Conservation (phyloP, 1,284 basidiomycete species). For the Pascua guehoae region DNA sequence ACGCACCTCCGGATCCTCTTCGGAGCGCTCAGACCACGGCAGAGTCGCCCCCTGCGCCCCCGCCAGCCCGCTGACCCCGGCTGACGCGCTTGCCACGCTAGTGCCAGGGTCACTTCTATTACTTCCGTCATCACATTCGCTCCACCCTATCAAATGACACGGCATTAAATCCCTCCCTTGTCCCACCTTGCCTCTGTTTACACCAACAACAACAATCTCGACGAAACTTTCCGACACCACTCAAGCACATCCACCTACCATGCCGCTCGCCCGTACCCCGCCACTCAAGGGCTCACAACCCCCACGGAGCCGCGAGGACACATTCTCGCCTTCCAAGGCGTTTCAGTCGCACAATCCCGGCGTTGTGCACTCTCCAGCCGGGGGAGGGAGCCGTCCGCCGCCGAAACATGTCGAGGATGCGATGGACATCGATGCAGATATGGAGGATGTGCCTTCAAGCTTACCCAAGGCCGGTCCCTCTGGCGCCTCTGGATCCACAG, state of each 20-base stretch:
- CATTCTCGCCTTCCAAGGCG: slow-evolving; percentile 16
- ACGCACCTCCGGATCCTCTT: too few relatives aligned
- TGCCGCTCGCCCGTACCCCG: slow-evolving; percentile 37
- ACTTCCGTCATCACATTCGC: too few relatives aligned
- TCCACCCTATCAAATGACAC: too few relatives aligned
- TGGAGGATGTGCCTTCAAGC: not conserved
- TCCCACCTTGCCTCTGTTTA: not conserved
- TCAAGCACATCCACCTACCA: slow-evolving; percentile 9
- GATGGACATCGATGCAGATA: slow-evolving; percentile 5
- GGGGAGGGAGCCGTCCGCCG: too few relatives aligned
- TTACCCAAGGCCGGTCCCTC: not conserved
- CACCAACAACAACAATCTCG: not conserved
- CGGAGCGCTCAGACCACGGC: too few relatives aligned
- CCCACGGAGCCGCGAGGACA: slow-evolving; percentile 2
- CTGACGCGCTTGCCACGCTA: too few relatives aligned
- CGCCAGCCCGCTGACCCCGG: too few relatives aligned
- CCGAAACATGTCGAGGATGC: not conserved
- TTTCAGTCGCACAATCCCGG: slow-evolving; percentile 6
- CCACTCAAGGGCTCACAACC: slow-evolving; percentile 16
- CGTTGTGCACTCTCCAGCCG: too few relatives aligned
- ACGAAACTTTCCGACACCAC: not conserved
- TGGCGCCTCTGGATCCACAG: not conserved
- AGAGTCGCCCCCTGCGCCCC: too few relatives aligned
- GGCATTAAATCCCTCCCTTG: too few relatives aligned
- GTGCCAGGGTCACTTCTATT: too few relatives aligned